Percentiles rank a stretch among this genome's conserved stretches.
phyloP scores from a whole-genome alignment of 1,284 basidiomycete genomes.

The Pascua guehoae region DNA sequence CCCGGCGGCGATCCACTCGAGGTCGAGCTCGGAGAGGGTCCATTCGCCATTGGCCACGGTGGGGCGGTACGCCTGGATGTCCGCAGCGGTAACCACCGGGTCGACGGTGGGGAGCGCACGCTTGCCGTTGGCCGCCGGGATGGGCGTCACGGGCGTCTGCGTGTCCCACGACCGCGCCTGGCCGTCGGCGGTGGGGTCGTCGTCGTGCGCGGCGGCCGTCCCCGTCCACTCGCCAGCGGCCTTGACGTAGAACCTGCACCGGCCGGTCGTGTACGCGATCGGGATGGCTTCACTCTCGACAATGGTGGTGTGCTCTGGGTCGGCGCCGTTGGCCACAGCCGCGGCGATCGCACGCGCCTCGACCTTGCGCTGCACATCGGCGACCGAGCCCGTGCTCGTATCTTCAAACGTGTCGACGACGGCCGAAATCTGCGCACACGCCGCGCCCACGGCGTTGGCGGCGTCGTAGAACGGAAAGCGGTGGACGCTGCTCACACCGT shows the following conservation, averaged over 20 bases:
- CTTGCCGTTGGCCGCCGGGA: conserved; percentile 8
- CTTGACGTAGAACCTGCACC: conserved; percentile 43
- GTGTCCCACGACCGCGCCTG: conserved; percentile 1
- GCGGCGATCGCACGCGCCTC: conserved; percentile 53
- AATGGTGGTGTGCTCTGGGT: conserved; percentile 49
- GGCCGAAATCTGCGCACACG: conserved; percentile 39
- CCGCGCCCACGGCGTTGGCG: conserved; percentile 58
- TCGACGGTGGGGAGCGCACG: conserved; percentile 4
- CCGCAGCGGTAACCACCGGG: conserved; percentile 2
- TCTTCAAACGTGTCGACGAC: conserved; percentile 41
- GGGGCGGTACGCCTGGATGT: conserved; percentile 30
- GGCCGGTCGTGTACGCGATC: conserved; percentile 36
- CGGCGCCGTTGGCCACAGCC: conserved; percentile 54
- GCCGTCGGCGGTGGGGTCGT: neutral
- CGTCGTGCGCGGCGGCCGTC: neutral
- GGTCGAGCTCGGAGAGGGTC: conserved; percentile 36
- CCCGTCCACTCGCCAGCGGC: conserved; percentile 43
- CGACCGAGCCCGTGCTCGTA: conserved; percentile 5
- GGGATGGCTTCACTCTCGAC: conserved; percentile 52
- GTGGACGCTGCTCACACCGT: conserved; percentile 55
- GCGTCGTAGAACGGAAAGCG: conserved; percentile 56
- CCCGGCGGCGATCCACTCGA: conserved; percentile 40
- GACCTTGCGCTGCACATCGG: conserved; percentile 38
- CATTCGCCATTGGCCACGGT: conserved; percentile 27
- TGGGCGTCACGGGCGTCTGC: neutral